Base-by-base conservation (phyloP, 345 rosid species). In the Hibiscus trionum region DNA sequence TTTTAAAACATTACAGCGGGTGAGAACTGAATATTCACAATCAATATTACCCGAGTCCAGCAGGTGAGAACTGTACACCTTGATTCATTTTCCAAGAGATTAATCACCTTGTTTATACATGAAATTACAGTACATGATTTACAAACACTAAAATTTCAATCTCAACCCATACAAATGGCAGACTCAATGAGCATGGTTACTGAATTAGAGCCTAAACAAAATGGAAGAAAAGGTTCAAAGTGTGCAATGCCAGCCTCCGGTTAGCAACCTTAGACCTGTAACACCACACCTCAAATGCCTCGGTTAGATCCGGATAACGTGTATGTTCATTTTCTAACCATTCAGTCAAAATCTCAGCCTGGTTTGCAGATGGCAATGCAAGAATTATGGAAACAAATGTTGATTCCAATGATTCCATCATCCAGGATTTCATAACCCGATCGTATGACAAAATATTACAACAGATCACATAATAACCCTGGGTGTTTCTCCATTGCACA, bases 211-310 rank as follows among this genome's bases (percentile, higher is more conserved):
- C 67, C 71, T 66, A 37, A 50, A 11, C 58, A 49, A 26, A 16
- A 72, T 11, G 15, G 10, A 31, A 12, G 69, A 47, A 35, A 29
- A 19, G 10, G 69, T 17, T 60, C 75, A 72, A 12, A 35, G 61
- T 37, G 47, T 10, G 62, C 35, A 37, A 72, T 27, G 86, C 87
- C 57, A 91, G 77, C 73, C 89, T 88, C 78, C 90, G 88, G 86
- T 81, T 85, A 33, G 96, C 91, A 21, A 86, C 88, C 82, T 90
- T 91, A 69, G 96, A 84, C 79, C 95, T 80, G 76, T 81, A 87
- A 81, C 97, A 90, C 98, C 97, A 94, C 57, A 84, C 84, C 77
- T 94, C 97, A 72, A 91, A 91, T 59, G 91, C 98, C 80, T 94
- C 96, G 0, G 95, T 88, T 73, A 94, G 81, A 80, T 94, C 96